A percentile compares a stretch with the other conserved stretches of the same genome.
phyloP scores from a whole-genome alignment of 345 rosid species.

The Carallia pectinifolia region DNA sequence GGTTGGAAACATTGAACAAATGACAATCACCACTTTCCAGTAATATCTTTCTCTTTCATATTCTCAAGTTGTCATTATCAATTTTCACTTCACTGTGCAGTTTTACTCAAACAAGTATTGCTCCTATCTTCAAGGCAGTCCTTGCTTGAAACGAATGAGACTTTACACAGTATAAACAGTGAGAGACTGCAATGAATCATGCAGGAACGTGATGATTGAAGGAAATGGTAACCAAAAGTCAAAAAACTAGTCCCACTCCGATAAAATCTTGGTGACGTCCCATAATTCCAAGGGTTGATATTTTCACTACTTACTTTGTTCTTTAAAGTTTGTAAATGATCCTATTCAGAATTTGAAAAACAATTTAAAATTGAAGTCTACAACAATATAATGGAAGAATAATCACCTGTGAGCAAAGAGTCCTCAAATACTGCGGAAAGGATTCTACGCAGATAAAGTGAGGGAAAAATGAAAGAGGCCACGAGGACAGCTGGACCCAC shows the following conservation, averaged over 20 bases:
- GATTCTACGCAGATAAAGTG: slow-evolving; percentile 70
- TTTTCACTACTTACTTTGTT: not conserved
- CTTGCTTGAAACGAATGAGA: not conserved
- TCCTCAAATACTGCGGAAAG: slow-evolving; percentile 88
- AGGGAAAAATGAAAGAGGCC: slow-evolving; percentile 84
- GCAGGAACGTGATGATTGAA: not conserved
- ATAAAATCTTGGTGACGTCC: not conserved
- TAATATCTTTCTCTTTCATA: not conserved
- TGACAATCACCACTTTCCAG: not conserved
- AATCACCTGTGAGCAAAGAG: slow-evolving; percentile 81
- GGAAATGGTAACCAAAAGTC: not conserved
- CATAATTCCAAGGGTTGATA: not conserved
- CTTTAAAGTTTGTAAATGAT: not conserved
- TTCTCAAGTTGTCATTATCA: not conserved
- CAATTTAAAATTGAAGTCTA: not conserved
- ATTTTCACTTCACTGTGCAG: not conserved
- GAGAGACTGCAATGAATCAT: not conserved
- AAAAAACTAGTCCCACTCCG: not conserved
- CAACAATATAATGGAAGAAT: not conserved
- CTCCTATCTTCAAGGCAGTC: not conserved
- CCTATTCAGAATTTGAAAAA: not conserved
- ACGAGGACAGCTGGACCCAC: slow-evolving; percentile 88
- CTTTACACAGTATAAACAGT: not conserved
- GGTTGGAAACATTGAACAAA: not conserved
- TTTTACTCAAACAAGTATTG: not conserved